Conservation (phyloP, 371 early-diverging fungal genomes). For the Mortierella sp. region DNA sequence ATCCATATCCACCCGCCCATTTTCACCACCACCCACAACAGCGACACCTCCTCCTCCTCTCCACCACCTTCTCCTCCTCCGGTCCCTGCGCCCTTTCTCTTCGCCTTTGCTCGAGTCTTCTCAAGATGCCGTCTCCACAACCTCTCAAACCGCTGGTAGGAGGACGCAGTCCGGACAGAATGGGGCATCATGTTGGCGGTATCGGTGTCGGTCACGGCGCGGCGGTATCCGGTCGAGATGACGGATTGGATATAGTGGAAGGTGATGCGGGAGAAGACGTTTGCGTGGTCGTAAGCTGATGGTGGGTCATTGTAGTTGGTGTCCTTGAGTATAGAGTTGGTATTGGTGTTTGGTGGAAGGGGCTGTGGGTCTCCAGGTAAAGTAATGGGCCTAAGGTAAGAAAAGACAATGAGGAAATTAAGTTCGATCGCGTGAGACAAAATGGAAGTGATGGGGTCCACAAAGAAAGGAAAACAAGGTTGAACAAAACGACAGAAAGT, state of each 20-base stretch:
- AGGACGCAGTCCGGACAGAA: not conserved
- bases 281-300: not conserved
- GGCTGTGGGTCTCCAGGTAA: not conserved
- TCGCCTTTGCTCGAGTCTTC: not conserved
- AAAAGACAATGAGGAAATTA: not conserved
- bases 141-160: not conserved
- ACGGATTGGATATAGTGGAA: constrained; percentile 14
- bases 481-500: not conserved
- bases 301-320: not conserved
- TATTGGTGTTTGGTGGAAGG: not conserved
- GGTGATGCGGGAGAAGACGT: constrained; percentile 3
- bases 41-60: not conserved
- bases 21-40: not conserved
- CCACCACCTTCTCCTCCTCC: not conserved
- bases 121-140: not conserved
- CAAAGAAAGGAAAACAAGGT: not conserved
- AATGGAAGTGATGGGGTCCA: not conserved
- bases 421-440: not conserved
- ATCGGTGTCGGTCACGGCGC: not conserved
- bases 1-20: constrained; percentile 11
- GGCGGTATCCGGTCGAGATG: constrained; percentile 4
- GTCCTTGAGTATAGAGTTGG: not conserved
- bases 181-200: constrained; percentile 16
- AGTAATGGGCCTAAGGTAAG: not conserved
- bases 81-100: not conserved